Base-by-base conservation (phyloP, 2,329 filamentous ascomycete species). In the Hypoxylon sp. region DNA sequence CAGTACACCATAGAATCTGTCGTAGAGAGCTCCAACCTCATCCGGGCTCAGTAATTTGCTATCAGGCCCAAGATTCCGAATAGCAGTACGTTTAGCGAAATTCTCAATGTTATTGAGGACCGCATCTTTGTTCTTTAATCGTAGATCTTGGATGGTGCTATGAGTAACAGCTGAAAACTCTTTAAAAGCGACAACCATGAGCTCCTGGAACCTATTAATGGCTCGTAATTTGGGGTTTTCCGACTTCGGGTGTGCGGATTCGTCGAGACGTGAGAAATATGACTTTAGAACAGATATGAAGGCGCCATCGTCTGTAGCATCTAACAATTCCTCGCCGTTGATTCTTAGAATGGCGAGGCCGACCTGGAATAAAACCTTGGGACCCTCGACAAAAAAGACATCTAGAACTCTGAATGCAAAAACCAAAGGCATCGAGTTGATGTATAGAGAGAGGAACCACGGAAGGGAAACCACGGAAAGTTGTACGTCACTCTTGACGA, bases 101-200 rank as follows among this genome's bases (percentile, higher is more conserved):
- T 89, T 97, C 81, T 98, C 96, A 74, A 99, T 98, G 70, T 94
- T 97, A 77, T 94, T 94, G 60, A 99, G 84, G 30, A 99, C 96
- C 0, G 92, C 91, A 75, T 96, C 93, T 79, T 98, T 98, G 80
- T 98, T 96, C 79, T 94, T 97, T 41, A 92, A 85, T 21, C 96
- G 90, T 75, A 96, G 86, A 70, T 98, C 96, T 0, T 91, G 91
- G 65, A 99, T 94, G 53, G 91, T 97, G 75, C 89, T 91, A 76
- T 99, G 95, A 0, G 96, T 99, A 71, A 99, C 97, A 41, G 90
- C 93, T 0, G 95, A 91, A 76, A 99, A 99, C 76, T 99, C 96
- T 73, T 97, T 98, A 81, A 99, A 99, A 0, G 96, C 96, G 19
- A 98, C 96, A 2, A 99, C 96, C 94, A 99, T 98, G 61, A 99